Evolutionary conservation across 345 rosid genomes (phyloP), one percentile per base, ranked within the genome.

Genomic region (Brassica incana): DNA sequence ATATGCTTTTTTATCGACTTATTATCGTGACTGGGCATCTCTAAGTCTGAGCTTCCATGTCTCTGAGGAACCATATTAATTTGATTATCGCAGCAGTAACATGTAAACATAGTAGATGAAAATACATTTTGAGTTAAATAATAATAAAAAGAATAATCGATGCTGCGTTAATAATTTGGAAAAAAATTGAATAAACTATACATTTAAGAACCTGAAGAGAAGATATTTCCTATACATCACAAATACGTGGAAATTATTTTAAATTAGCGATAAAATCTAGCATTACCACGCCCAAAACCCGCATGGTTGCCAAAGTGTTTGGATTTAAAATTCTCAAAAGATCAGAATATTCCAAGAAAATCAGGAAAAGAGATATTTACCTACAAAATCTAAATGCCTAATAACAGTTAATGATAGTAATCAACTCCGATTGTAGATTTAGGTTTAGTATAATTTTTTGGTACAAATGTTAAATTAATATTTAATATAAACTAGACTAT

Each of bases 1-100:
- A 72, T 72, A 67, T 61, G 56, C 78, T 73, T 67, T 61, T 74
- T 74, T 73, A 73, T 23, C 65, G 18, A 65, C 81, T 78, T 78
- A 72, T 72, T 40, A 45, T 45, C 81, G 25, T 59, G 69, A 78
- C 52, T 65, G 67, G 78, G 56, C 54, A 32, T 40, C 11, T 43
- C 50, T 45, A 12, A 77, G 27, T 56, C 43, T 6, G 58, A 71
- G n/a, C 67, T 67, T 32, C 29, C 48, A 25, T 35, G 69, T 74
- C 35, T 63, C 33, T 18, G 12, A 50, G 29, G 32, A 61, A 15
- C 38, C 68, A 38, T 65, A 18, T 50, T 23, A 33, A 8, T 23
- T 14, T 61, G 2, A 62, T 4, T 30, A 65, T 73, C 15, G 5
- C 7, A 60, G 40, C 58, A 30, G 18, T 43, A 54, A 70, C 29